These are phyloP conservation scores for Naganishia kalamii DNA, from an alignment of 768 basidiomycete genomes.

Conservation along the genomic window DNA sequence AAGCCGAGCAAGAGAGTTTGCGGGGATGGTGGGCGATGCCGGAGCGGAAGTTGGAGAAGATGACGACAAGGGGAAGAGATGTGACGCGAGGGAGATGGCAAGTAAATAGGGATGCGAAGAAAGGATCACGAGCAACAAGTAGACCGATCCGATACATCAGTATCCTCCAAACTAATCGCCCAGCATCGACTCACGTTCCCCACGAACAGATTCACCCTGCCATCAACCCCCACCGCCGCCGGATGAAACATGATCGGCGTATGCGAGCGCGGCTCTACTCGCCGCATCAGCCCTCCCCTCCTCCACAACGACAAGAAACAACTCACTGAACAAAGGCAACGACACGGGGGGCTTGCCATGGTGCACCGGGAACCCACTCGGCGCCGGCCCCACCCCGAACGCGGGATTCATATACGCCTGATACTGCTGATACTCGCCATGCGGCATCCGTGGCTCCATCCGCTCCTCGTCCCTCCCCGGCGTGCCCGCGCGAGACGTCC, in stretches of 20 bases:
- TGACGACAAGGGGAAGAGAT: not conserved
- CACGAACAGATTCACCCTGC: constrained; percentile 89
- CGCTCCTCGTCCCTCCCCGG: not conserved
- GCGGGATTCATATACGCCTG: not conserved
- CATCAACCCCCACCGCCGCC: constrained; percentile 54
- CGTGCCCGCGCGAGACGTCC: not conserved
- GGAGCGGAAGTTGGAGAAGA: constrained; percentile 8
- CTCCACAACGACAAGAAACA: not conserved
- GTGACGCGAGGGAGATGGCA: not conserved
- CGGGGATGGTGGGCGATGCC: not conserved
- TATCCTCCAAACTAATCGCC: no score
- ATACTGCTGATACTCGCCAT: not conserved
- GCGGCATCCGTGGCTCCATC: not conserved
- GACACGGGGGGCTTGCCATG: constrained; percentile 2
- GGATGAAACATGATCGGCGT: constrained; percentile 29
- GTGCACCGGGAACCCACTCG: not conserved
- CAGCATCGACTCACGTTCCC: constrained; percentile 81
- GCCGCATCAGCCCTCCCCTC: not conserved
- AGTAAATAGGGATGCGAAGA: no score
- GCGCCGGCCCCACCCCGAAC: constrained; percentile 15
- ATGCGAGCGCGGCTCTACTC: constrained; percentile 11
- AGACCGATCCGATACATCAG: no score
- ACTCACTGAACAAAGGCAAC: constrained; percentile 4
- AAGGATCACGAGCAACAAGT: no score
- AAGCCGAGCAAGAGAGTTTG: no score